phyloP scores from a whole-genome alignment of 2,329 filamentous ascomycete genomes.

The Hypoxylon sp. region DNA sequence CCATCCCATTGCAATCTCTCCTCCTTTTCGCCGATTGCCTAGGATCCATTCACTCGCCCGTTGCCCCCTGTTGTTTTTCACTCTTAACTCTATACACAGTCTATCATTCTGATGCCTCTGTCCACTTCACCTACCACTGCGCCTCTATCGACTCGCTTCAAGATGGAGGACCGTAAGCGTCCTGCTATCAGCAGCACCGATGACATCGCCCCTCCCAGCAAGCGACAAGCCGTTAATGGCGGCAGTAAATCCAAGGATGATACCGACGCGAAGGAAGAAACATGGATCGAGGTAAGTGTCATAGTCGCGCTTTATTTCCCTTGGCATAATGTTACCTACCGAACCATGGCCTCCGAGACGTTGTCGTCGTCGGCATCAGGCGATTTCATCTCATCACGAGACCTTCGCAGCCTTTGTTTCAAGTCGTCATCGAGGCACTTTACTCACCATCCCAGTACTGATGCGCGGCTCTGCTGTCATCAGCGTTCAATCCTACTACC shows the following conservation, averaged over 20 bases:
- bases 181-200: constrained; percentile 83
- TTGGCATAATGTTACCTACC: constrained; percentile 32
- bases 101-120: constrained; percentile 83
- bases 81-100: constrained; percentile 55
- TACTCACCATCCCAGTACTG: constrained; percentile 55
- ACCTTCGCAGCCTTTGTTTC: constrained; percentile 43
- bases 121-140: constrained; percentile 78
- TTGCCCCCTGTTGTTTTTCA: constrained; percentile 38
- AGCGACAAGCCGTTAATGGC: constrained; percentile 92
- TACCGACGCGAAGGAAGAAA: constrained; percentile 69
- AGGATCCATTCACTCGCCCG: constrained; percentile 22
- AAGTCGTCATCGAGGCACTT: constrained; percentile 44
- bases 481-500: constrained; percentile 45
- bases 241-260: constrained; percentile 69
- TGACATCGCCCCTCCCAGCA: constrained; percentile 88
- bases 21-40: constrained; percentile 36
- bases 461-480: constrained; percentile 51
- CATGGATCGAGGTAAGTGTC: constrained; percentile 75
- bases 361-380: constrained; percentile 30
- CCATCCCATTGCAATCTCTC: constrained; percentile 27
- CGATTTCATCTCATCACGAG: constrained; percentile 37
- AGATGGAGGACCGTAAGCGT: constrained; percentile 99
- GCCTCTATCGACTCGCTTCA: constrained; percentile 84
- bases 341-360: constrained; percentile 35
- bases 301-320: constrained; percentile 38